Conservation (phyloP, 441 rosid genomes). For the Theobroma grandiflorum region DNA sequence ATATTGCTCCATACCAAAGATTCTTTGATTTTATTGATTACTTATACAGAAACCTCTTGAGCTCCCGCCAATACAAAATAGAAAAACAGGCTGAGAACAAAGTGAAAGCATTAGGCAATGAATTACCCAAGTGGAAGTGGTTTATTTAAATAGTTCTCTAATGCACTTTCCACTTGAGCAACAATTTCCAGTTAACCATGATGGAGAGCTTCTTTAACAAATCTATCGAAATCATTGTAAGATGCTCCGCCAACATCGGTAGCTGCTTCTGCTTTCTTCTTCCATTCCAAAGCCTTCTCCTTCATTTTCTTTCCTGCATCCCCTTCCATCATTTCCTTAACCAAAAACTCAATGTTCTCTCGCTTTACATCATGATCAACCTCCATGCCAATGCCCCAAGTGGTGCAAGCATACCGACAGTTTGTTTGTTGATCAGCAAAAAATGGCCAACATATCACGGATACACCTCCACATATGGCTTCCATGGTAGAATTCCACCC, state of each 20-base stretch:
- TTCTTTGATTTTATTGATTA: background rate
- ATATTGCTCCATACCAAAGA: background rate
- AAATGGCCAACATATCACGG: constrained; percentile 32
- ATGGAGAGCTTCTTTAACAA: constrained; percentile 26
- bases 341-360: constrained; percentile 23
- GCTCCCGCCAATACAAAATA: background rate
- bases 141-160: background rate
- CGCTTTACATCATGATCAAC: constrained; percentile 35
- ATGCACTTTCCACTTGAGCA: background rate
- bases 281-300: constrained; percentile 40
- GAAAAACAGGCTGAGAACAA: background rate
- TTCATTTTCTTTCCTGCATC: constrained; percentile 30
- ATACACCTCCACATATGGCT: background rate
- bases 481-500: constrained; percentile 39
- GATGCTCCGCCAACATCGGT: constrained; percentile 36
- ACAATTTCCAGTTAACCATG: background rate
- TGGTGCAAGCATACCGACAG: constrained; percentile 34
- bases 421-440: constrained; percentile 34
- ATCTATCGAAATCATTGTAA: constrained; percentile 24
- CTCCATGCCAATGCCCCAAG: constrained; percentile 45
- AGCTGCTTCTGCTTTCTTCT: constrained; percentile 34
- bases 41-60: background rate
- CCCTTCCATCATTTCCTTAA: constrained; percentile 38
- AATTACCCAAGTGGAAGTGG: background rate
- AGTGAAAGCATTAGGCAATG: background rate